Evolutionary conservation across 2,329 filamentous ascomycete species (phyloP).

Genomic region (Rhytidhysteron rufulum): DNA sequence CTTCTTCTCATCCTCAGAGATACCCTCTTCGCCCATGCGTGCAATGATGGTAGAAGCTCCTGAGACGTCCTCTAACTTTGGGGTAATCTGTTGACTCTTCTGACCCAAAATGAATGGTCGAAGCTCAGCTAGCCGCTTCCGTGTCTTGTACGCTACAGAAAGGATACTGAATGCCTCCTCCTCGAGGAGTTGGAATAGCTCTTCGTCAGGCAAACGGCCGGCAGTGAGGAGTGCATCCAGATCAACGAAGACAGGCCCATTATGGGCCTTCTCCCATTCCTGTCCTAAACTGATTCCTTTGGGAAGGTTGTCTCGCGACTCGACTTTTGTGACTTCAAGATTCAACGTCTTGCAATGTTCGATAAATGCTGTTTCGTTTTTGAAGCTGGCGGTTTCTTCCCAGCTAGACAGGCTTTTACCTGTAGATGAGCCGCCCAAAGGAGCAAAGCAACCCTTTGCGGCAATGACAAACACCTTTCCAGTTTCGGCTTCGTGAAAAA

Average conservation of each 20-base stretch:
- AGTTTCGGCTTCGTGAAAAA: slow-evolving; percentile 25
- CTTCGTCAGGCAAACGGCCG: slow-evolving; percentile 13
- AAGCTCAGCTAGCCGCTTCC: slow-evolving; percentile 18
- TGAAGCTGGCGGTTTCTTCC: slow-evolving; percentile 15
- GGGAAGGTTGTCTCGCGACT: slow-evolving; percentile 9
- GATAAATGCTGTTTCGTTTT: slow-evolving; percentile 16
- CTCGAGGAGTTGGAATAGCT: slow-evolving; percentile 17
- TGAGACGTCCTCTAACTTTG: slow-evolving; percentile 27
- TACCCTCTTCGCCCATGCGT: slow-evolving; percentile 11
- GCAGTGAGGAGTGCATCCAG: slow-evolving; percentile 18
- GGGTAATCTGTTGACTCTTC: slow-evolving; percentile 22
- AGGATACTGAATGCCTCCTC: slow-evolving; percentile 28
- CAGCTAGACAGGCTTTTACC: slow-evolving; percentile 18
- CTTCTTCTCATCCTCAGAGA: slow-evolving; percentile 10
- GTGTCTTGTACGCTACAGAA: slow-evolving; percentile 28
- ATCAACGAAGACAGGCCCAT: slow-evolving; percentile 13
- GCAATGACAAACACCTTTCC: slow-evolving; percentile 24
- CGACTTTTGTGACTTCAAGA: slow-evolving; percentile 14
- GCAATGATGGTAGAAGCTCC: slow-evolving; percentile 25
- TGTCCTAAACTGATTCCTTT: slow-evolving; percentile 16
- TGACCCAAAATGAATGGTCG: slow-evolving; percentile 21
- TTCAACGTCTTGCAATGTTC: slow-evolving; percentile 10
- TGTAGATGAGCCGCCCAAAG: slow-evolving; percentile 12
- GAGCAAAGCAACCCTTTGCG: slow-evolving; percentile 27
- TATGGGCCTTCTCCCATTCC: slow-evolving; percentile 18